These are phyloP conservation scores for Lipomyces starkeyi DNA, from an alignment of 805 yeast species.

Conservation along the genomic window DNA sequence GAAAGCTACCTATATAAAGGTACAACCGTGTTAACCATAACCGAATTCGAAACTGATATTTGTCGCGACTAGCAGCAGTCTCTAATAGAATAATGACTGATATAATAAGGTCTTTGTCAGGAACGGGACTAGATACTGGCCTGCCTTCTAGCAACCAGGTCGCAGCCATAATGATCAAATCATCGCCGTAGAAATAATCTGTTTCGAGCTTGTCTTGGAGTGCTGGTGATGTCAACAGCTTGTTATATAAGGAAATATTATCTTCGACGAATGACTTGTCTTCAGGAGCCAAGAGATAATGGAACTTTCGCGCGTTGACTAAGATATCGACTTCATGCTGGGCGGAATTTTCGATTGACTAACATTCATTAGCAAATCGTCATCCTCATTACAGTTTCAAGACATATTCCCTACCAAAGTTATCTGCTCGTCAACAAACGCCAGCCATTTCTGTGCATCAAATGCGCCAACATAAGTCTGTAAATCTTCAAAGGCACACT, in stretches of 20 bases:
- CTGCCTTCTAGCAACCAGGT: slow-evolving; percentile 42
- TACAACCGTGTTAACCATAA: slow-evolving; percentile 75
- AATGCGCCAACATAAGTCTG: slow-evolving; percentile 44
- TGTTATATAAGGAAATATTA: slow-evolving; percentile 51
- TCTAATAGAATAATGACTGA: slow-evolving; percentile 64
- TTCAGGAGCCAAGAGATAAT: slow-evolving; percentile 43
- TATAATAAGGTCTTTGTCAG: slow-evolving; percentile 40
- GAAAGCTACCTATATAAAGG: slow-evolving; percentile 59
- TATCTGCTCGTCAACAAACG: slow-evolving; percentile 25
- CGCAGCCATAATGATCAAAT: slow-evolving; percentile 64
- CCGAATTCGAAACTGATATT: slow-evolving; percentile 72
- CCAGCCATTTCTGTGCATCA: slow-evolving; percentile 42
- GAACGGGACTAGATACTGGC: slow-evolving; percentile 21
- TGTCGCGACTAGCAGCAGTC: slow-evolving; percentile 59
- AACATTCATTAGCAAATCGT: not conserved
- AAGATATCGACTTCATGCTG: slow-evolving; percentile 36
- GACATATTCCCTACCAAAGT: not conserved
- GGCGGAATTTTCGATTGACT: slow-evolving; percentile 7
- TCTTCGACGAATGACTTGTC: slow-evolving; percentile 42
- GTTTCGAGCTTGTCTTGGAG: slow-evolving; percentile 56
- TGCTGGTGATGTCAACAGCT: slow-evolving; percentile 46
- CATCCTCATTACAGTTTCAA: not conserved
- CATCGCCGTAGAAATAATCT: slow-evolving; percentile 76
- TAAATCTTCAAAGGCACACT: slow-evolving; percentile 71
- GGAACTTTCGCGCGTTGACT: slow-evolving; percentile 58